These are phyloP conservation scores for Marasmius fiardii DNA, from an alignment of 1,284 basidiomycete species.

Conservation along the genomic window DNA sequence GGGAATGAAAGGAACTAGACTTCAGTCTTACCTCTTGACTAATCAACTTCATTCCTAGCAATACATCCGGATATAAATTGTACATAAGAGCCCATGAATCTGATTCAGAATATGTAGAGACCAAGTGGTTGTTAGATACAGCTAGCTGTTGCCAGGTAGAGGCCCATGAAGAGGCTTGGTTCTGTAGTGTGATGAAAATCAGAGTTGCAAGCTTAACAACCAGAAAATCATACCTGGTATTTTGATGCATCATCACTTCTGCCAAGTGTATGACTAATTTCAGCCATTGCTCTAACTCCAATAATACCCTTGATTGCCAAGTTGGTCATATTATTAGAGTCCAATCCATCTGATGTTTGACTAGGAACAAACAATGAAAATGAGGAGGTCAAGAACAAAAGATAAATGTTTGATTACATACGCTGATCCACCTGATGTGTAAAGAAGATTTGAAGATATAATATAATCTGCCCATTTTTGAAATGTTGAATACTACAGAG, in stretches of 20 bases:
- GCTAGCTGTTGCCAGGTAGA: slow-evolving; percentile 23
- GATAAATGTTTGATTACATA: slow-evolving; percentile 3
- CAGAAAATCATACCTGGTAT: slow-evolving; percentile 16
- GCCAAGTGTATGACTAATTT: slow-evolving; percentile 16
- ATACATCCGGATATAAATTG: slow-evolving; percentile 45
- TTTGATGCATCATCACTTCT: slow-evolving; percentile 11
- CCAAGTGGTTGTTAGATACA: slow-evolving; percentile 18
- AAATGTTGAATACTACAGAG: slow-evolving; percentile 12
- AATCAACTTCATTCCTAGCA: slow-evolving; percentile 28
- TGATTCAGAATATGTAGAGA: slow-evolving; percentile 21
- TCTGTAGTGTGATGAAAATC: slow-evolving; percentile 12
- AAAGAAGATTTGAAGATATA: not conserved
- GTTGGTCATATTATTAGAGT: slow-evolving; percentile 14
- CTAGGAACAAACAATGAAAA: slow-evolving; percentile 1
- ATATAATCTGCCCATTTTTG: slow-evolving; percentile 10
- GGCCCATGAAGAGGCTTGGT: slow-evolving; percentile 18
- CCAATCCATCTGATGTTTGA: slow-evolving; percentile 9
- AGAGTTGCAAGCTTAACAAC: not conserved
- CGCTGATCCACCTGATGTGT: slow-evolving; percentile 10
- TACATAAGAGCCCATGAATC: slow-evolving; percentile 37
- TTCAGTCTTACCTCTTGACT: slow-evolving; percentile 20
- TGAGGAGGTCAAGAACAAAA: not conserved
- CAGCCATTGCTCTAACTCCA: slow-evolving; percentile 19
- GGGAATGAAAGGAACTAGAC: no score
- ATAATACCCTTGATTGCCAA: slow-evolving; percentile 22